Evolutionary conservation across 2,329 filamentous ascomycete genomes (phyloP).

Genomic region (Fusarium zealandicum): DNA sequence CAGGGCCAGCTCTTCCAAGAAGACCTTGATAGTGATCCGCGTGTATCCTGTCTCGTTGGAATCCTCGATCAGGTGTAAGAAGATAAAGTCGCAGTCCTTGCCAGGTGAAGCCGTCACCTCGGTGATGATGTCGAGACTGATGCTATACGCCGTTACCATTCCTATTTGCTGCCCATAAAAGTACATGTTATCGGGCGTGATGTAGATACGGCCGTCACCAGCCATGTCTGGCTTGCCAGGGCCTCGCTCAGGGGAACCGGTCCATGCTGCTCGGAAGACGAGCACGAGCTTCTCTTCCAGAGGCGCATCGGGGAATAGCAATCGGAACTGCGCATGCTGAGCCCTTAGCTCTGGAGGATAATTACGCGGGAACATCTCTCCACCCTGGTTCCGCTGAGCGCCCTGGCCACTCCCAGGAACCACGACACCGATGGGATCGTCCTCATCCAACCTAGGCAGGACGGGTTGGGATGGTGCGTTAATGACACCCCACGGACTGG

Average conservation of each 20-base stretch:
- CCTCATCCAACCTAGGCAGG: conserved; percentile 46
- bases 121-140: conserved; percentile 77
- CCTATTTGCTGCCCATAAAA: conserved; percentile 97
- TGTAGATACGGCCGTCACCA: conserved; percentile 78
- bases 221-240: conserved; percentile 58
- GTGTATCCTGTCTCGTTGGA: conserved; percentile 69
- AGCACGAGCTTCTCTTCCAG: conserved; percentile 83
- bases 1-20: conserved; percentile 84
- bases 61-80: conserved; percentile 75
- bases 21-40: conserved; percentile 87
- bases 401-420: conserved; percentile 45
- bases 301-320: conserved; percentile 84
- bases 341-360: conserved; percentile 84
- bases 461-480: conserved; percentile 42
- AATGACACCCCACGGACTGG: conserved; percentile 71
- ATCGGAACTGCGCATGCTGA: conserved; percentile 91
- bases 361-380: conserved; percentile 70
- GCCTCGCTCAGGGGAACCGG: conserved; percentile 55
- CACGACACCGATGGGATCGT: conserved; percentile 53
- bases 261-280: conserved; percentile 92
- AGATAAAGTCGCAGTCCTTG: conserved; percentile 91
- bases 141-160: conserved; percentile 81
- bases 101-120: conserved; percentile 92
- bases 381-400: conserved; percentile 44
- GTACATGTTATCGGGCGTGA: conserved; percentile 87